Base-by-base conservation (phyloP, 2,329 filamentous ascomycete genomes). In the Calonectria naviculata region DNA sequence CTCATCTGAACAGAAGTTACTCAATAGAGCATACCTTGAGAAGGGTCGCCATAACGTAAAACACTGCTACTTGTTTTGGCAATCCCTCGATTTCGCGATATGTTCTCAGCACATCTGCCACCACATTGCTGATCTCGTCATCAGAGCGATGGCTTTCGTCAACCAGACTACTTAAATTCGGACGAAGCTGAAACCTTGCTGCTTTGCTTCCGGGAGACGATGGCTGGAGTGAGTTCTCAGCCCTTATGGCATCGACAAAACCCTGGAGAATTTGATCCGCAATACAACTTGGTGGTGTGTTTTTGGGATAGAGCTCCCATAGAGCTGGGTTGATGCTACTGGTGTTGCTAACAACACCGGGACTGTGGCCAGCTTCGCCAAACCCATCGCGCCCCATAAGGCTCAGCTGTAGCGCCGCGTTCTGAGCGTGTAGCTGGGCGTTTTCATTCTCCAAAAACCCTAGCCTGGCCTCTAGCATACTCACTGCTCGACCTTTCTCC, bases 121-220 rank as follows among this genome's bases (percentile, higher is more conserved):
- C 79, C 29, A 81, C 75, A 34, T 81, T 79, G 71, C 79, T 81
- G n/a, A 80, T 80, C 13, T 79, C 75, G 52, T 81, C 80, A 24
- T 76, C 73, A 0, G 78, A 78, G 4, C 73, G 70, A 31, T 68
- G 69, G 58, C 75, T 70, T 49, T 74, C 70, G 26, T 80, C 75
- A 5, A 81, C 61, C 17, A 81, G 61, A 4, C 78, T 75, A 26
- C 72, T 72, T 42, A 79, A 61, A 47, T 80, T 79, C 0, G 79
- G 79, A 13, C 76, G 72, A 15, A 75, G 61, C 0, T 74, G 65
- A 36, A 78, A 78, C 44, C 67, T 67, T 2, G 70, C 58, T 12
- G 70, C 65, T 42, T 69, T 70, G 15, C 72, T 66, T 3, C 68
- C 61, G 7, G 68, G 68, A 3, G 65, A 66, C 3, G 56, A 58